phyloP scores from a whole-genome alignment of 768 basidiomycete genomes.

The Flagelloscypha sp. region DNA sequence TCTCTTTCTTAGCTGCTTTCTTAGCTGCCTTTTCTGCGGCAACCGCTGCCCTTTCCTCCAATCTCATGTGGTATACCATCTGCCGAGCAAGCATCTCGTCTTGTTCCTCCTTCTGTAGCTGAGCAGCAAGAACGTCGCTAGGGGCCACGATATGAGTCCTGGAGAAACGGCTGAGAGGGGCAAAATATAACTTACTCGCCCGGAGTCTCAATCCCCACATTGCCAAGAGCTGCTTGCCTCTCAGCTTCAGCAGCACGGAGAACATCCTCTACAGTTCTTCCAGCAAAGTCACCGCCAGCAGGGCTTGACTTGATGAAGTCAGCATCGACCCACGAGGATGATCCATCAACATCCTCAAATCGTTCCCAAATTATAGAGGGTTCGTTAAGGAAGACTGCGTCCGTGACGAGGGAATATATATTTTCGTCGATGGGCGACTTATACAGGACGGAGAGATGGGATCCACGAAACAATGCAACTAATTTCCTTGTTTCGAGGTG shows the following conservation, averaged over 20 bases:
- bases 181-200: not conserved
- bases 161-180: not conserved
- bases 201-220: not conserved
- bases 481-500: slow-evolving; percentile 43
- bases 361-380: slow-evolving; percentile 85
- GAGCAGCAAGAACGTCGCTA: no score
- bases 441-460: slow-evolving; percentile 83
- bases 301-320: slow-evolving; percentile 57
- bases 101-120: no score
- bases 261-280: slow-evolving; percentile 57
- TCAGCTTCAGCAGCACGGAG: slow-evolving; percentile 41
- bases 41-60: no score
- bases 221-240: slow-evolving; percentile 26
- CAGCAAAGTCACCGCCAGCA: slow-evolving; percentile 75
- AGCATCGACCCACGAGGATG: slow-evolving; percentile 71
- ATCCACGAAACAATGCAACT: slow-evolving; percentile 89
- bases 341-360: slow-evolving; percentile 80
- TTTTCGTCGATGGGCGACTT: slow-evolving; percentile 36
- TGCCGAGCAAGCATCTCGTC: no score
- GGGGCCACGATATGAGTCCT: no score
- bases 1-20: no score
- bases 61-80: no score
- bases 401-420: slow-evolving; percentile 80
- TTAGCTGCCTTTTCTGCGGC: no score
- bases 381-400: slow-evolving; percentile 72